phyloP scores from a whole-genome alignment of 2,329 filamentous ascomycete species.

The Arachnopeziza araneosa region DNA sequence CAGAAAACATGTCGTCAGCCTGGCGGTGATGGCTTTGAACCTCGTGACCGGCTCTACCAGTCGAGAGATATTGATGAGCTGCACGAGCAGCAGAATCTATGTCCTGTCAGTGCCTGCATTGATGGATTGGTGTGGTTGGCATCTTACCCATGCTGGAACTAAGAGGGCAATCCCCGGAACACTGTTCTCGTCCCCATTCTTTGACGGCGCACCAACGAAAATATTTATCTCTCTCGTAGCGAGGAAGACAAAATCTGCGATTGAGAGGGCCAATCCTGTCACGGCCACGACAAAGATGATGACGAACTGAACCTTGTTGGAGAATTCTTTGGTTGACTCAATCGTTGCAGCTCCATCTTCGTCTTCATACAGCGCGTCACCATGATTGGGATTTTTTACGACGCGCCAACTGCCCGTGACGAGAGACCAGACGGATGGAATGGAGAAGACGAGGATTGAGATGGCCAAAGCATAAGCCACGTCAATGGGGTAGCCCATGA shows the following conservation, averaged over 20 bases:
- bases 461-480: constrained; percentile 4
- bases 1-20: constrained; percentile 12
- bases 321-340: neutral
- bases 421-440: constrained; percentile 16
- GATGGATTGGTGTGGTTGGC: too few species aligned
- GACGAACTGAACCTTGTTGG: neutral
- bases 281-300: neutral
- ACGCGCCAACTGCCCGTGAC: constrained; percentile 11
- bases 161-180: neutral
- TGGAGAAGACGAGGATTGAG: constrained; percentile 14
- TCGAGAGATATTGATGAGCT: constrained; percentile 17
- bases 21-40: constrained; percentile 14
- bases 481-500: constrained; percentile 1
- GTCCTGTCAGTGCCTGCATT: neutral
- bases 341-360: neutral
- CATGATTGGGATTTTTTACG: constrained; percentile 9
- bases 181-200: neutral
- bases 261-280: neutral
- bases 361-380: neutral
- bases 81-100: constrained; percentile 43
- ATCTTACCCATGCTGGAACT: neutral
- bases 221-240: neutral
- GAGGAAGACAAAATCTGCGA: neutral
- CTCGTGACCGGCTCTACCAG: constrained; percentile 7
- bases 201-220: neutral